Percentiles rank a stretch among this genome's conserved stretches.
These are phyloP conservation scores for Cudoniella acicularis DNA, from an alignment of 495 filamentous ascomycete species.

Conservation along the genomic window DNA sequence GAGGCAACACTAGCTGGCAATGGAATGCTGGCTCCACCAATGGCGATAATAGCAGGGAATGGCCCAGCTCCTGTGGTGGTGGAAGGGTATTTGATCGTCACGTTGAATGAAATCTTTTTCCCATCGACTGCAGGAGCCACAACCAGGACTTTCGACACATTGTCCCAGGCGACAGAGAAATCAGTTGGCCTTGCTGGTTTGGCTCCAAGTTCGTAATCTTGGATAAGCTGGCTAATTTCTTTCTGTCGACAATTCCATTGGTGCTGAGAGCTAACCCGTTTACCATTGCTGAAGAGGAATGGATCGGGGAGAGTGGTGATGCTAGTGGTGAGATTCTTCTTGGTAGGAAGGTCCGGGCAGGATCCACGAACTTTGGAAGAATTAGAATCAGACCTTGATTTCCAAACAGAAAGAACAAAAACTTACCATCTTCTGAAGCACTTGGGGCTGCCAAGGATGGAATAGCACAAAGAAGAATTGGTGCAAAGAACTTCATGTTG, in stretches of 20 bases:
- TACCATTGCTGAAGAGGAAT: constrained; percentile 30
- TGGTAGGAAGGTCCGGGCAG: background rate
- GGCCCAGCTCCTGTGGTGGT: constrained; percentile 26
- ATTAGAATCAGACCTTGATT: background rate
- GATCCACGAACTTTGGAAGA: background rate
- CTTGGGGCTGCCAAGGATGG: background rate
- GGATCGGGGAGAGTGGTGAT: constrained; percentile 31
- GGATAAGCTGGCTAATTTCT: constrained; percentile 29
- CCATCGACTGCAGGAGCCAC: constrained; percentile 40
- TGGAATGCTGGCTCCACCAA: constrained; percentile 44
- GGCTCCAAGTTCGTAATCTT: constrained; percentile 35
- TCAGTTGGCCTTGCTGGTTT: constrained; percentile 29
- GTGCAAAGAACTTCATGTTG: background rate
- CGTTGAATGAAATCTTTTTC: constrained; percentile 45
- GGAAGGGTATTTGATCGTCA: constrained; percentile 33
- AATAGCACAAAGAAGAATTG: background rate
- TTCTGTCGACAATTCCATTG: constrained; percentile 30
- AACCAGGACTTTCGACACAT: constrained; percentile 26
- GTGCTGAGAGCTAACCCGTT: constrained; percentile 26
- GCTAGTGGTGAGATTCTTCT: background rate
- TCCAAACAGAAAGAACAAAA: background rate
- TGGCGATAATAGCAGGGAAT: constrained; percentile 46
- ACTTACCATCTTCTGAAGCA: background rate
- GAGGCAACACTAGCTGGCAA: constrained; percentile 40
- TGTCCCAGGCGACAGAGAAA: constrained; percentile 30